Base-by-base conservation (phyloP, 805 yeast species). In the Gaillardinia entomophila region DNA sequence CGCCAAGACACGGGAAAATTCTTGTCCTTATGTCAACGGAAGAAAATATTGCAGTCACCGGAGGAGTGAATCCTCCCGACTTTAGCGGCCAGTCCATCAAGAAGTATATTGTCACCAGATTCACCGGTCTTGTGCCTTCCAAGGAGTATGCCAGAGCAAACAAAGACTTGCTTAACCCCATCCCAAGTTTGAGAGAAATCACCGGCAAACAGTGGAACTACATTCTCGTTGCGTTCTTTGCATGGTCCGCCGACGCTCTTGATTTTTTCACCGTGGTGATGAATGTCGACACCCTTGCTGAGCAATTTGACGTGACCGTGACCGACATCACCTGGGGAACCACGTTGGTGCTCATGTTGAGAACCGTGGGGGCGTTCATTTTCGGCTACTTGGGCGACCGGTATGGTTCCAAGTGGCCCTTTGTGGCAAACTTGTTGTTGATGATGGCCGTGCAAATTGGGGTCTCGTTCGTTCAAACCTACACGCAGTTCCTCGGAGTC, bases 91-190 rank as follows among this genome's bases (percentile, higher is more conserved):
- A n/a, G 10, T 20, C 38, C n/a, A 24, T 34, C 8, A 30, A 26
- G 2, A 29, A 31, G 15, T 34, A 37, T 25, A 13, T 33, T 27
- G 32, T 24, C 12, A 36, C 41, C 11, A 38, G 45, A 36, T 10
- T 38, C 31, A 38, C 45, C n/a, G 38, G 37, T 17, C 33, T 41
- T 23, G 4, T 41, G 10, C 45, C 45, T 6, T n/a, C 40, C 25
- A 41, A 34, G 32, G 42, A 35, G 24, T 38, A 38, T 32, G 23
- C 34, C 19, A 15, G 15, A 4, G 40, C 42, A 3, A 43, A 43
- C 42, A 51, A 62, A 13, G 48, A 49, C 17, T 55, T 49, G 26
- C 23, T 32, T 24, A 43, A 43, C 33, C 47, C 47, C 4, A 30
- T 43, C 16, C 42, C 33, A 3, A 40, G 36, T 14, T 26, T 38